Base-by-base conservation (phyloP, 139 green algal species). In the Picochlorum sp. region DNA sequence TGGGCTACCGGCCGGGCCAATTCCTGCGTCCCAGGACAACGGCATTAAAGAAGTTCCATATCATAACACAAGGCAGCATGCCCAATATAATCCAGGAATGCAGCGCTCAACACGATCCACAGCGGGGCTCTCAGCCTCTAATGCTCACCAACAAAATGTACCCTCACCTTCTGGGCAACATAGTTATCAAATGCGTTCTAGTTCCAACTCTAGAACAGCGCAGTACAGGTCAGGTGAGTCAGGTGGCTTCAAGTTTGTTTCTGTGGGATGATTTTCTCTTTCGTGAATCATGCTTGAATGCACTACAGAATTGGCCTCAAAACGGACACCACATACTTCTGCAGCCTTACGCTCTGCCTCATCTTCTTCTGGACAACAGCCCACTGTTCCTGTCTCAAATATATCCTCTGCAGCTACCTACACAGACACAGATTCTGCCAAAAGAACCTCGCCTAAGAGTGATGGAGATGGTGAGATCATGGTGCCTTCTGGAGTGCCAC, bases 401-500 rank as follows among this genome's bases (percentile, higher is more conserved):
- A 8, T 47, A 4, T 18, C 39, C 20, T 47, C 39, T 14, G 18
- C 14, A 47, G 39, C 18, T 16, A 6, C 12, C 18, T 56, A 47
- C 28, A 16, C n/a, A 18, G 18, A 37, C 20, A n/a, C 18, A 9
- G 29, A 18, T n/a, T 18, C 20, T 16, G 50, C 18, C 10, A 16
- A 37, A 35, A 56, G 20, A n/a, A 26, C 39, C 22, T 47, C 39
- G n/a, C 50, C 16, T 25, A 44, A 12, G 24, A 37, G 33, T 31
- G 13, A 45, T n/a, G 32, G 33, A 2, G 32, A 51, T 35, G 32
- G 14, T 31, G 55, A 37, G 25, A 12, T 33, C 32, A 61, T 61
- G 55, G 55, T 61, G 33, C 55, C 55, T 33, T 53, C 55, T 18
- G 55, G 39, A 13, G 40, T 53, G 5, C 58, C 58, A 22, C 36